Percentiles rank a stretch among this genome's conserved stretches.
Evolutionary conservation across 23 red algal species (phyloP).

Genomic region (Chondrus crispus): DNA sequence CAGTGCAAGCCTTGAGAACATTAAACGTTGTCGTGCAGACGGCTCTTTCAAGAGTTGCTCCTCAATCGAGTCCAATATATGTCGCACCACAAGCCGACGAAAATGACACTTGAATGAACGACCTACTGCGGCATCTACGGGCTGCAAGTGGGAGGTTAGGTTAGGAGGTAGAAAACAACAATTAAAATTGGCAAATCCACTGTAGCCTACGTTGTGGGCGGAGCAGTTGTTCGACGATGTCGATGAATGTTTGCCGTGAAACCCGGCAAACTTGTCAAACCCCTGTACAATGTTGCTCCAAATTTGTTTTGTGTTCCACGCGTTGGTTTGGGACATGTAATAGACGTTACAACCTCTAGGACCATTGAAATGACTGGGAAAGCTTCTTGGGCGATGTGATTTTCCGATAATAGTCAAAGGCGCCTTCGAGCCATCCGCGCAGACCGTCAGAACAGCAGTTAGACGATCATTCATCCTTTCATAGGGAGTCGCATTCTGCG

Average conservation of each 20-base stretch:
- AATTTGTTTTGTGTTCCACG: slow-evolving; percentile 13
- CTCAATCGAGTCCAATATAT: background rate
- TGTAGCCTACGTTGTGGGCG: background rate
- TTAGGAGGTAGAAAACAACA: background rate
- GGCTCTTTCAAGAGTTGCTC: background rate
- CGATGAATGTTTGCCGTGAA: background rate
- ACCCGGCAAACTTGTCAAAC: background rate
- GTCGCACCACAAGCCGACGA: background rate
- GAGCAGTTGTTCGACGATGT: slow-evolving; percentile 1
- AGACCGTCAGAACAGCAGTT: background rate
- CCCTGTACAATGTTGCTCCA: background rate
- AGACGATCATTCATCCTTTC: background rate
- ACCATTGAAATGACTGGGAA: slow-evolving; percentile 3
- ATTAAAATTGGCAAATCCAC: background rate
- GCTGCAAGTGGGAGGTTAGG: background rate
- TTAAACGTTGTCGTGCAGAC: background rate
- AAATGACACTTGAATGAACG: slow-evolving; percentile 1
- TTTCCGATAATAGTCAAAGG: background rate
- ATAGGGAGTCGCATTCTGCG: background rate
- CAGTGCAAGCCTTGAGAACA: background rate
- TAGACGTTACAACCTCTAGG: background rate
- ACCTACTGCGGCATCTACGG: background rate
- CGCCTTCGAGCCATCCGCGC: background rate
- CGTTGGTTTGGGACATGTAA: background rate
- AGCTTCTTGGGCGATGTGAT: background rate